Percentiles rank a stretch among this genome's conserved stretches.
Evolutionary conservation across 2,329 filamentous ascomycete genomes (phyloP).

Genomic region (Aspergillus sp.): DNA sequence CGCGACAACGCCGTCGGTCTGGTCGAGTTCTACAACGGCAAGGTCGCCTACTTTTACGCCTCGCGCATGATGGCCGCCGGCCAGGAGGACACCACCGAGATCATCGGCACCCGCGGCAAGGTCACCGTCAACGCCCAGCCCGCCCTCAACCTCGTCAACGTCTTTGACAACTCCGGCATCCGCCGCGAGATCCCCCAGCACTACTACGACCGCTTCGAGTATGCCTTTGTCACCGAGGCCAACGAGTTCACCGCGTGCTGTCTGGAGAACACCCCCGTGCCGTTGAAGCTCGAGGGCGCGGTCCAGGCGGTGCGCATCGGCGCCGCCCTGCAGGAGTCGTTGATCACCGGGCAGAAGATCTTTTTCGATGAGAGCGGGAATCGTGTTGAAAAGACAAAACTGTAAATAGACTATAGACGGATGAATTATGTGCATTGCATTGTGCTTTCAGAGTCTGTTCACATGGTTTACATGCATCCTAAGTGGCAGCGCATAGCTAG

Average conservation of each 20-base stretch:
- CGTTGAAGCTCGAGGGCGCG: constrained; percentile 57
- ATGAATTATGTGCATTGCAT: background rate
- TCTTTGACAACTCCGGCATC: constrained; percentile 55
- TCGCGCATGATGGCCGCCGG: constrained; percentile 67
- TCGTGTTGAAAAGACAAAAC: constrained; percentile 35
- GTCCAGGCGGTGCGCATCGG: constrained; percentile 61
- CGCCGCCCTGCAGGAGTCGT: constrained; percentile 56
- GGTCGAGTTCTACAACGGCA: constrained; percentile 64
- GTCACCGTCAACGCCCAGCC: constrained; percentile 62
- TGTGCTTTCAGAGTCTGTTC: too few species aligned
- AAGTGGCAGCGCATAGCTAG: too few species aligned
- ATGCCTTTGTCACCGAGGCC: constrained; percentile 64
- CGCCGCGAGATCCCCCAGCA: constrained; percentile 60
- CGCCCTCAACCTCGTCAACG: constrained; percentile 54
- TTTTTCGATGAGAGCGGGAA: constrained; percentile 57
- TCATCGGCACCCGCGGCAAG: constrained; percentile 67
- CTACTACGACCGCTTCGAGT: constrained; percentile 65
- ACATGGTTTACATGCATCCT: too few species aligned
- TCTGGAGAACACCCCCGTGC: constrained; percentile 55
- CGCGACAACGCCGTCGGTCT: constrained; percentile 64
- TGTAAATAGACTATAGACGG: constrained; percentile 6
- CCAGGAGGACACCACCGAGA: constrained; percentile 66
- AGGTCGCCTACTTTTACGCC: constrained; percentile 64
- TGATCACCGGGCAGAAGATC: constrained; percentile 57
- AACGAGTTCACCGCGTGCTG: constrained; percentile 63